phyloP scores from a whole-genome alignment of 768 basidiomycete species.

The Xanthoconium stramineum region DNA sequence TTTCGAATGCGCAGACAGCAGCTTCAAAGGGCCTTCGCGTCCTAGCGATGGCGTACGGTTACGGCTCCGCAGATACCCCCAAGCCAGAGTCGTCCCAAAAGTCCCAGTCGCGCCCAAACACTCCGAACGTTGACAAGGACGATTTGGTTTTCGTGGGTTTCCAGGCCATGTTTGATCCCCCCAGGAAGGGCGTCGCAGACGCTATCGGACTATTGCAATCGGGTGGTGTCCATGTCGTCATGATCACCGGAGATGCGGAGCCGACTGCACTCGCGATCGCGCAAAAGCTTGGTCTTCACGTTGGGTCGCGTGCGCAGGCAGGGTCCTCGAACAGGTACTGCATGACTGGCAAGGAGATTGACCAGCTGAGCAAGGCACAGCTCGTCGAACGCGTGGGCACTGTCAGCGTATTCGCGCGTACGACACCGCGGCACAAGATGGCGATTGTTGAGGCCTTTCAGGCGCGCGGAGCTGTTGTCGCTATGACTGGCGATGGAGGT shows the following conservation, averaged over 20 bases:
- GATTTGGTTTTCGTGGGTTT: constrained; percentile 89
- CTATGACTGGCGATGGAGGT: constrained; percentile 98
- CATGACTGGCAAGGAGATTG: constrained; percentile 81
- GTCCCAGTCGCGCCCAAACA: constrained; percentile 24
- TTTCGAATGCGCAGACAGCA: constrained; percentile 64
- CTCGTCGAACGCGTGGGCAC: constrained; percentile 76
- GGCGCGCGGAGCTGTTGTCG: constrained; percentile 82
- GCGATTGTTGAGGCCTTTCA: constrained; percentile 94
- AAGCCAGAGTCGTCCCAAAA: constrained; percentile 21
- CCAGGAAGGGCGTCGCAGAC: constrained; percentile 89
- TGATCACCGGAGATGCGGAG: constrained; percentile 97
- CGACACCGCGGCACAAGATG: constrained; percentile 98
- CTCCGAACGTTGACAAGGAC: constrained; percentile 35
- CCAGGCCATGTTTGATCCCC: constrained; percentile 94
- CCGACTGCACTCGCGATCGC: constrained; percentile 89
- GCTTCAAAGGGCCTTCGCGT: constrained; percentile 80
- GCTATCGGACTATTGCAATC: constrained; percentile 76
- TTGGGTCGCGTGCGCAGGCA: constrained; percentile 44
- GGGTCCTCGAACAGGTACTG: constrained; percentile 38
- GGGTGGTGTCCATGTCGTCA: constrained; percentile 93
- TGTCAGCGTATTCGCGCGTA: constrained; percentile 90
- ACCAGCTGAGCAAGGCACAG: constrained; percentile 78
- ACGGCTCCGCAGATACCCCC: constrained; percentile 50
- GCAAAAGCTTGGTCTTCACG: constrained; percentile 74
- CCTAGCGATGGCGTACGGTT: constrained; percentile 90